These are phyloP conservation scores for Lasiodiplodia hormozganensis DNA, from an alignment of 2,329 filamentous ascomycete species.

Conservation along the genomic window DNA sequence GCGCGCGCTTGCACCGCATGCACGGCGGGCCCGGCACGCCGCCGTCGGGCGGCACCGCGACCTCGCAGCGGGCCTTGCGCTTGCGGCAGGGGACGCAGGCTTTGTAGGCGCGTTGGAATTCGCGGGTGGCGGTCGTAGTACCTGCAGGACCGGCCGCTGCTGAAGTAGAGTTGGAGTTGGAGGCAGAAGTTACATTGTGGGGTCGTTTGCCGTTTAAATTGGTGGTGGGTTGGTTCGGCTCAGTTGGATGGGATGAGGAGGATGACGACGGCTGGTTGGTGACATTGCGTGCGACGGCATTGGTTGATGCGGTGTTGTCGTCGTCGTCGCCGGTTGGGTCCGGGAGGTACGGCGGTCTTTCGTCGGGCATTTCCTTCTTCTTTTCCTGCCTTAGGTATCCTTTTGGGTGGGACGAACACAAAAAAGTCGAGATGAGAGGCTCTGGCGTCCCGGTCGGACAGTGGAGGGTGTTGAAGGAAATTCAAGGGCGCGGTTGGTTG, in stretches of 20 bases:
- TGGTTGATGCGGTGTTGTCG: background rate
- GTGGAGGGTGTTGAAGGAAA: constrained; percentile 26
- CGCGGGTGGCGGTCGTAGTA: background rate
- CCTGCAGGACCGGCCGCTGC: background rate
- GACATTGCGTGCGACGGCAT: background rate
- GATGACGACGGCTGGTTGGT: background rate
- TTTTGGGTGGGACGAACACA: background rate
- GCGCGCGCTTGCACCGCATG: constrained; percentile 58
- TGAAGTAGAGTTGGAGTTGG: background rate
- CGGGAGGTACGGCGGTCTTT: background rate
- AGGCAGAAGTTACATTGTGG: background rate
- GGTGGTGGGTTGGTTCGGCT: background rate
- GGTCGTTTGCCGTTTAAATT: background rate
- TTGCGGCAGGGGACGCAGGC: constrained; percentile 61
- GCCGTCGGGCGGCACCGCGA: constrained; percentile 46
- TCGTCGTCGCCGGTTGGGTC: background rate
- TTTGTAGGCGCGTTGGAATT: constrained; percentile 61
- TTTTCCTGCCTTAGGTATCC: background rate
- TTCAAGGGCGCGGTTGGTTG: constrained; percentile 1
- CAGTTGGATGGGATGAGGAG: background rate
- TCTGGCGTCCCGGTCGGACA: background rate
- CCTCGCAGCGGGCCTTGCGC: constrained; percentile 60
- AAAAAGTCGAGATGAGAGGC: background rate
- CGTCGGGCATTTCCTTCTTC: background rate
- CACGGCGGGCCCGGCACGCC: constrained; percentile 53